Evolutionary conservation across 176 grass and related monocot species (phyloP).

Genomic region (Dactylis glomerata): DNA sequence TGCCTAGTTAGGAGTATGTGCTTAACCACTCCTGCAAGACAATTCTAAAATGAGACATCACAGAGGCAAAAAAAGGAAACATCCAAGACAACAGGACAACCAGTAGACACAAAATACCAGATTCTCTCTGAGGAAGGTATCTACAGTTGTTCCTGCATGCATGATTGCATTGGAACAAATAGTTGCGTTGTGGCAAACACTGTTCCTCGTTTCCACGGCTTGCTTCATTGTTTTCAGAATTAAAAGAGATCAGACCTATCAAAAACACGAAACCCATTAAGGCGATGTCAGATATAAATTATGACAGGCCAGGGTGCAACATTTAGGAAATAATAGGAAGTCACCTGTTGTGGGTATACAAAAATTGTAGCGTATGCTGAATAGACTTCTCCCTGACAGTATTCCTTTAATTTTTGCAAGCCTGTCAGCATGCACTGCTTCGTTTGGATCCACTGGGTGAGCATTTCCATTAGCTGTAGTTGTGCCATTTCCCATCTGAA

Average conservation of each 20-base stretch:
- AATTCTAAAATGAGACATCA: slow-evolving; percentile 14
- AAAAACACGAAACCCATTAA: slow-evolving; percentile 24
- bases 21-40: slow-evolving; percentile 88
- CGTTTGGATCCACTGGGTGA: too few relatives aligned
- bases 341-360: slow-evolving; percentile 97
- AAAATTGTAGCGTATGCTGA: slow-evolving; percentile 92
- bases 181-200: slow-evolving; percentile 97
- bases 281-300: slow-evolving; percentile 22
- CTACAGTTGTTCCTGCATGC: slow-evolving; percentile 99
- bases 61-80: slow-evolving; percentile 20
- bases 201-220: slow-evolving; percentile 99
- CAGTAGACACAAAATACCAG: slow-evolving; percentile 63
- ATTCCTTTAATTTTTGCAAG: too few relatives aligned
- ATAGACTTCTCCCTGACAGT: slow-evolving; percentile 90
- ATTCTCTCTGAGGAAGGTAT: slow-evolving; percentile 98
- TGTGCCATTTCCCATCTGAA: slow-evolving; percentile 73
- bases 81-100: slow-evolving; percentile 5
- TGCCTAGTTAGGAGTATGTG: too few relatives aligned
- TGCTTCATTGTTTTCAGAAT: slow-evolving; percentile 99
- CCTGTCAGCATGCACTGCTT: too few relatives aligned
- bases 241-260: slow-evolving; percentile 91
- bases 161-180: slow-evolving; percentile 98
- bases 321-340: background rate
- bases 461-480: slow-evolving; percentile 46
- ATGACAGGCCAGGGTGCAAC: background rate